Percentiles rank a stretch among this genome's conserved stretches.
These are phyloP conservation scores for Cercospora zeina DNA, from an alignment of 2,329 filamentous ascomycete species.

Conservation along the genomic window DNA sequence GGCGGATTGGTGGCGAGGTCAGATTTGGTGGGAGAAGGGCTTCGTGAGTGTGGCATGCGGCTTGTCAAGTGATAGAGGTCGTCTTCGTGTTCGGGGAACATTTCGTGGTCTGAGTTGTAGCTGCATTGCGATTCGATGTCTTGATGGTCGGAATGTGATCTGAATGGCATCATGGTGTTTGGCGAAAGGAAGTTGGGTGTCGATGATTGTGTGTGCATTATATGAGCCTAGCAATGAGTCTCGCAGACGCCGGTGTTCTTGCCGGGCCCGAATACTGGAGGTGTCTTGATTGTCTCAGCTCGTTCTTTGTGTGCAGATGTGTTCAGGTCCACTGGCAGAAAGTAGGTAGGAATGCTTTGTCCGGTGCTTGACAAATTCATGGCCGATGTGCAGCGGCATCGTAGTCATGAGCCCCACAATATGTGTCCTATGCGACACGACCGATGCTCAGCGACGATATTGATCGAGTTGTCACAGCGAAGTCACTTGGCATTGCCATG, in stretches of 20 bases:
- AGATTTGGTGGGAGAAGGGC: slow-evolving; percentile 4
- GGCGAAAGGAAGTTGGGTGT: not conserved
- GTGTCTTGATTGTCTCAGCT: not conserved
- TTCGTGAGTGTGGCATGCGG: slow-evolving; percentile 1
- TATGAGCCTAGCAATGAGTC: not conserved
- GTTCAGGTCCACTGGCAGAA: not conserved
- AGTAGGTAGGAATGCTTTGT: not conserved
- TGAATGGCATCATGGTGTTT: slow-evolving; percentile 1
- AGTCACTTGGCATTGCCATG: slow-evolving; percentile 9
- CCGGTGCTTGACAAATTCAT: not conserved
- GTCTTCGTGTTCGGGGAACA: not conserved
- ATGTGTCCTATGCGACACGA: not conserved
- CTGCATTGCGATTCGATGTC: slow-evolving; percentile 10
- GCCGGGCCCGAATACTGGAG: slow-evolving; percentile 1
- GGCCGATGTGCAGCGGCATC: not conserved
- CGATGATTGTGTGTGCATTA: not conserved
- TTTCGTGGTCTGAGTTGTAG: slow-evolving; percentile 3
- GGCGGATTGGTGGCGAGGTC: not conserved
- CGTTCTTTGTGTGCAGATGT: not conserved
- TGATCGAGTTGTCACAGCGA: slow-evolving; percentile 2
- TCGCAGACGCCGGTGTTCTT: not conserved
- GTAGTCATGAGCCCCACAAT: not conserved
- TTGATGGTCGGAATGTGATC: not conserved
- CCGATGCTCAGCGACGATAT: not conserved
- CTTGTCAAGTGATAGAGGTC: slow-evolving; percentile 1